These are phyloP conservation scores for Mariannaea elegans DNA, from an alignment of 2,329 filamentous ascomycete species.

Conservation along the genomic window DNA sequence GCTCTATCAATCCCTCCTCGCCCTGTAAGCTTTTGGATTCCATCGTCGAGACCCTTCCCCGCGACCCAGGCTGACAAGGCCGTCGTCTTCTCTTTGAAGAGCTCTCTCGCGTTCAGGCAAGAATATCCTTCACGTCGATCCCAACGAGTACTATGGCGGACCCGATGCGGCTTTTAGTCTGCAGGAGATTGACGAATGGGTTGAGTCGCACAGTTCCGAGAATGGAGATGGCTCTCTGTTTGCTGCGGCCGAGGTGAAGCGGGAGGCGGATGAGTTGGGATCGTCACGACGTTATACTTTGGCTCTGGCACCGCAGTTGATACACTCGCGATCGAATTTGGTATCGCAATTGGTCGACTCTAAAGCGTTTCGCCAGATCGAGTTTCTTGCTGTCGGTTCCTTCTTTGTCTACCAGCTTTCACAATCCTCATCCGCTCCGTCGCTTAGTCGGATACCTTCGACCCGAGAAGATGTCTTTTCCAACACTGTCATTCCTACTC, in stretches of 20 bases:
- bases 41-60: slow-evolving; percentile 41
- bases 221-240: slow-evolving; percentile 39
- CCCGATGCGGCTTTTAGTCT: slow-evolving; percentile 86
- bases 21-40: slow-evolving; percentile 69
- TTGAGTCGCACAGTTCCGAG: slow-evolving; percentile 47
- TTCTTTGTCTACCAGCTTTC: slow-evolving; percentile 78
- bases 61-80: slow-evolving; percentile 45
- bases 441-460: slow-evolving; percentile 79
- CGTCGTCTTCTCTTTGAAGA: slow-evolving; percentile 61
- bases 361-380: slow-evolving; percentile 85
- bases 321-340: slow-evolving; percentile 84
- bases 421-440: slow-evolving; percentile 40
- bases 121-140: slow-evolving; percentile 89
- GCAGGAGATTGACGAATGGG: slow-evolving; percentile 83
- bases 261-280: slow-evolving; percentile 56
- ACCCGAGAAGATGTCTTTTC: slow-evolving; percentile 92
- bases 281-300: slow-evolving; percentile 82
- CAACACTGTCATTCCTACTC: slow-evolving; percentile 76
- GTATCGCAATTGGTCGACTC: slow-evolving; percentile 87
- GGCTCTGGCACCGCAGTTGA: slow-evolving; percentile 83
- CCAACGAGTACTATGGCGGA: slow-evolving; percentile 88
- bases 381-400: slow-evolving; percentile 91
- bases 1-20: slow-evolving; percentile 80
- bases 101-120: slow-evolving; percentile 91
- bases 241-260: slow-evolving; percentile 46